Evolutionary conservation across 192 early-diverging fungal genomes (phyloP).

Genomic region (Backusella tarrabulga): DNA sequence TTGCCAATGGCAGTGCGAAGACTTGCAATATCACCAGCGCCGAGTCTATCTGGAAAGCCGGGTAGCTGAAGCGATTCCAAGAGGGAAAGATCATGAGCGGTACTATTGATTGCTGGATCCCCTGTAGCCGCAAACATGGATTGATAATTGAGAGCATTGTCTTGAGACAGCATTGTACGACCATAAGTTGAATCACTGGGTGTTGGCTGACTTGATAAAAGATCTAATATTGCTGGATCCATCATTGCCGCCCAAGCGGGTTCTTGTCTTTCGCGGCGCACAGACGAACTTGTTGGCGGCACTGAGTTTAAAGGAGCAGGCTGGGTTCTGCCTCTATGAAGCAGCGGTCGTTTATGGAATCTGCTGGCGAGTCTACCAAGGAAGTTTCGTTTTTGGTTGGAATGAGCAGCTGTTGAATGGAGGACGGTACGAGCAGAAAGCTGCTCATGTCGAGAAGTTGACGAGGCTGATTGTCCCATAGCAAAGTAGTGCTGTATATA

Average conservation of each 20-base stretch:
- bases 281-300: slow-evolving; percentile 9
- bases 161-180: not conserved
- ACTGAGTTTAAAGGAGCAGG: not conserved
- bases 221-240: not conserved
- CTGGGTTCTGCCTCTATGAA: not conserved
- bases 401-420: slow-evolving; percentile 15
- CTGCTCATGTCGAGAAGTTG: slow-evolving; percentile 20
- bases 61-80: not conserved
- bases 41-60: not conserved
- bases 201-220: not conserved
- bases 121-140: not conserved
- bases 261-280: slow-evolving; percentile 2
- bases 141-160: not conserved
- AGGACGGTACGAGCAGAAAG: slow-evolving; percentile 12
- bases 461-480: slow-evolving; percentile 26
- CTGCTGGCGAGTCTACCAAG: slow-evolving; percentile 10
- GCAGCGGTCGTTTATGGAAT: not conserved
- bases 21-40: not conserved
- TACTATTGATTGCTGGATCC: not conserved
- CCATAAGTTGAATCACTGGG: not conserved
- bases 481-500: not conserved
- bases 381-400: slow-evolving; percentile 2
- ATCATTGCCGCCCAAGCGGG: slow-evolving; percentile 9
- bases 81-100: not conserved
- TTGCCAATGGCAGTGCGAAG: not conserved